Evolutionary conservation across 768 basidiomycete genomes (phyloP), one percentile per base, ranked within the genome.

Genomic region (Cubamyces sp.): DNA sequence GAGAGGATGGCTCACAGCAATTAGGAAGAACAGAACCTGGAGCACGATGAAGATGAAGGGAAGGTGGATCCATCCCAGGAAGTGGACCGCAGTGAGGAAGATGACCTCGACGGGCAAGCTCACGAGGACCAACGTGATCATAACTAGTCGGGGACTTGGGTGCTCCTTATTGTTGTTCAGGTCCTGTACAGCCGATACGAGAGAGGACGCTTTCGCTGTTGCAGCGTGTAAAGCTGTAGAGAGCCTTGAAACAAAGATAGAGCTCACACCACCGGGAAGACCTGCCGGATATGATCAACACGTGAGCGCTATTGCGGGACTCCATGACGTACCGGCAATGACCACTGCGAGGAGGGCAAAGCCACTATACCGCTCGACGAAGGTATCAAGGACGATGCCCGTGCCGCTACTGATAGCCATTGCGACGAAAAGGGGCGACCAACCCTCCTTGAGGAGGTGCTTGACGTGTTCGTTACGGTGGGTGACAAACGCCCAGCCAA

Each of bases 371-470:
- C 85, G 81, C 65, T 87, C 88, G 6, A 96, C 95, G 65, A 96
- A 97, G 49, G 84, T 82, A 68, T 98, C 94, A 11, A 99, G 84
- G 0, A 98, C 90, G 64, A 98, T 88, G 0, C 97, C 97, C 0
- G 96, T 91, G 0, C 85, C 92, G 60, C 87, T 90, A 68, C 87
- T 90, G 68, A 96, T 92, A 46, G 85, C 73, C 92, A 96, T 94
- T 6, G 94, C 93, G n/a, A 85, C 85, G 58, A 97, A 88, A 1
- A 98, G 81, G 0, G 97, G 95, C 0, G 82, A 77, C 97, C 97
- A 99, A 2, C 96, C 97, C 54, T 91, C 84, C 45, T 79, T 82
- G 11, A 98, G 80, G 2, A 98, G 82, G 5, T 86, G 84, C 56
- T 82, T 82, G 16, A 92, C 90, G 69, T 85, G 77, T 54, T 78